A percentile compares a stretch with the other conserved stretches of the same genome.
Evolutionary conservation across 306 rosid genomes (phyloP).

Genomic region (Cajanus cajan): DNA sequence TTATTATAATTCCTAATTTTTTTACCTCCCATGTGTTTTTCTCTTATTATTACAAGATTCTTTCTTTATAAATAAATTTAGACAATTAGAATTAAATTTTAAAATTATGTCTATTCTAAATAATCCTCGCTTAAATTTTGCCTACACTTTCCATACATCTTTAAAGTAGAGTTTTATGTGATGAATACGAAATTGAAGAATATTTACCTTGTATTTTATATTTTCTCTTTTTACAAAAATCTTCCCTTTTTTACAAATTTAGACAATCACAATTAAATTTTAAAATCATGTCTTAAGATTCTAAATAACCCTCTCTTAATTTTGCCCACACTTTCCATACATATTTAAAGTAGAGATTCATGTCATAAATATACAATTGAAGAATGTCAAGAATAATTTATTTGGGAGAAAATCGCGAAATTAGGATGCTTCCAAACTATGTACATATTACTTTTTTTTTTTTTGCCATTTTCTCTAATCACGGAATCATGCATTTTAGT

Average conservation of each 20-base stretch:
- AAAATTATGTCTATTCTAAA: too few relatives aligned
- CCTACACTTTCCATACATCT: too few relatives aligned
- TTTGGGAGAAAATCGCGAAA: neutral
- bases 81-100: neutral
- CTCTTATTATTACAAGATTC: neutral
- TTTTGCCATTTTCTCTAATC: neutral
- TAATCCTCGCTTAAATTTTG: too few relatives aligned
- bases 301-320: neutral
- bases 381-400: neutral
- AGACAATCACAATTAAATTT: neutral
- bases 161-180: too few relatives aligned
- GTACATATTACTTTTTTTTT: neutral
- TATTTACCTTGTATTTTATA: too few relatives aligned
- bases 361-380: neutral
- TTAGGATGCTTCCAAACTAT: neutral
- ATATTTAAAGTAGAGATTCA: neutral
- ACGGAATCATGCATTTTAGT: neutral
- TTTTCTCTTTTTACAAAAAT: neutral
- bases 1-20: too few relatives aligned
- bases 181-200: too few relatives aligned
- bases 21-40: neutral
- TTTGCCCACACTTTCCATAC: neutral
- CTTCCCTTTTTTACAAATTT: neutral
- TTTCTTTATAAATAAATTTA: neutral
- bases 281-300: neutral